Conservation (phyloP, 202 grass and related monocot species). For the Elaeis oleifera region DNA sequence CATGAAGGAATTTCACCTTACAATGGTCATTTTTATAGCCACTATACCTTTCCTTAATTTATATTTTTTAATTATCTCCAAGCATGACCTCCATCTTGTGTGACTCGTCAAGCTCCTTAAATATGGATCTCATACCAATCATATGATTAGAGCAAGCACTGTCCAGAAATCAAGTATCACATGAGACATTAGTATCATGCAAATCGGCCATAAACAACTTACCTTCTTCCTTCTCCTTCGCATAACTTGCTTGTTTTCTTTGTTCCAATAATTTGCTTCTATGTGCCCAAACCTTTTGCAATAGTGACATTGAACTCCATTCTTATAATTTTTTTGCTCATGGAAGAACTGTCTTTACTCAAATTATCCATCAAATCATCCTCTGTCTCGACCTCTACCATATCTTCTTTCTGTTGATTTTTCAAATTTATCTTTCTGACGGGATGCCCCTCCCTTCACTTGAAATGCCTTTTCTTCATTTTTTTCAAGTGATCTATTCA, state of each 20-base stretch:
- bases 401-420: too few species aligned
- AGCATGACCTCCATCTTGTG: too few species aligned
- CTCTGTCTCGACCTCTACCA: background rate
- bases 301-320: too few species aligned
- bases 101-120: background rate
- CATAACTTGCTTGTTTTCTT: too few species aligned
- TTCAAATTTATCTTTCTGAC: too few species aligned
- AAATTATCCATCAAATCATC: too few species aligned
- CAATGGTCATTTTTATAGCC: background rate
- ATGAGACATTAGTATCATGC: background rate
- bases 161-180: background rate
- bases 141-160: conserved; percentile 7
- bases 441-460: background rate
- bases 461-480: conserved; percentile 5
- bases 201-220: too few species aligned
- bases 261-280: too few species aligned
- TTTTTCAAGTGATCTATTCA: background rate
- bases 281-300: too few species aligned
- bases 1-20: background rate
- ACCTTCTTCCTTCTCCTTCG: too few species aligned
- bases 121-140: background rate
- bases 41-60: background rate
- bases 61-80: background rate
- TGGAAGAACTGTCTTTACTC: too few species aligned
- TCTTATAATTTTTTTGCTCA: too few species aligned